Base-by-base conservation (phyloP, 179 eudicot species). In the Camellia oleifera region DNA sequence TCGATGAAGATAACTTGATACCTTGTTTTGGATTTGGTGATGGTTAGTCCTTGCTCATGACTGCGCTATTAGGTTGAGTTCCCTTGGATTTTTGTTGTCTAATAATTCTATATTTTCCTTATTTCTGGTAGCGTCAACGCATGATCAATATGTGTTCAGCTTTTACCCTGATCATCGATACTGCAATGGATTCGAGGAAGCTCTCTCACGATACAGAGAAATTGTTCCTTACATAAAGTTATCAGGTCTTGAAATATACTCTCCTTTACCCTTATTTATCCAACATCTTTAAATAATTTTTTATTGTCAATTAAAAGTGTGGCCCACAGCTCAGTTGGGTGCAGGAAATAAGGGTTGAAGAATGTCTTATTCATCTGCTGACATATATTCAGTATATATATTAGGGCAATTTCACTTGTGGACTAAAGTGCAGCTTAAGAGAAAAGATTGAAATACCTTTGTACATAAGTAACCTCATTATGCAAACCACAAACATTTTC, bases 21-120 rank as follows among this genome's bases (percentile, higher is more conserved):
- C 98, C 98, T 77, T 91, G 97, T 83, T 92, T 92, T 82, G 98
- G 98, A 77, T 94, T 94, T 79, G 98, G 98, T 78, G 98, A 94
- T 82, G 97, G 98, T 94, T 68, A 82, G 96, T 87, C n/a, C 64
- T 57, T 74, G 8, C 73, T 12, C 23, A 9, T 48, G 57, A 62
- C 5, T 23, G 7, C 67, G 68, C n/a, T 66, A 78, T 46, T 48
- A 32, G 60, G 56, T 42, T 57, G 52, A 44, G 50, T 72, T 69
- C 26, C 60, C 56, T 58, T 46, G 53, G 10, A 10, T 60, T 17
- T 20, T 65, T 45, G 45, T 52, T 79, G 61, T 57, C 7, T 3
- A 3, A 45, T 40, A 54, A 17, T 57, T 79, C 0, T 74, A 26
- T 18, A 10, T 70, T 52, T 80, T 81, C n/a, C 26, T 26, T 67